Conservation (phyloP, 1,284 basidiomycete genomes). For the Microbotryum lychnidis-dioicae region DNA sequence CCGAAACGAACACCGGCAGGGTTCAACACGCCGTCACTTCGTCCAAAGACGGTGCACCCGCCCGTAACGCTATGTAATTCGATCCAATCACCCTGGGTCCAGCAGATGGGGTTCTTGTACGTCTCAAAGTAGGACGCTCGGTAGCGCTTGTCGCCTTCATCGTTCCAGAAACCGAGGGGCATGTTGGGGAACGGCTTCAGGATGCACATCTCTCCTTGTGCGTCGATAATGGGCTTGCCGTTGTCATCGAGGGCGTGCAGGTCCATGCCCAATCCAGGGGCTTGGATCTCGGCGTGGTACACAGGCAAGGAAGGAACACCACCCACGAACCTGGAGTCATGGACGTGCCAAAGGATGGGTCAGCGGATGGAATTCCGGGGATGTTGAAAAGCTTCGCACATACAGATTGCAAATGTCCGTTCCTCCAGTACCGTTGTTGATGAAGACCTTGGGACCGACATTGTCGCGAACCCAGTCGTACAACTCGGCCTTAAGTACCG, state of each 20-base stretch:
- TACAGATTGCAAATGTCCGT: conserved; percentile 10
- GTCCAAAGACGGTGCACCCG: conserved; percentile 46
- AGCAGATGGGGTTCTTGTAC: conserved; percentile 22
- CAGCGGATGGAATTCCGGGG: not conserved
- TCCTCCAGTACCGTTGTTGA: conserved; percentile 70
- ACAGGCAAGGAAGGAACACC: conserved; percentile 54
- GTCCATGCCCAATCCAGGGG: conserved; percentile 63
- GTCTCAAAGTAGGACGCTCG: conserved; percentile 69
- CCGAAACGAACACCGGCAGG: conserved; percentile 78
- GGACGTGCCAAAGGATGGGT: too few relatives aligned
- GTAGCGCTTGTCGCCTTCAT: conserved; percentile 53
- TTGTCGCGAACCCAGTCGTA: conserved; percentile 71
- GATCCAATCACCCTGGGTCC: conserved; percentile 22
- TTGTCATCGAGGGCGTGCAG: conserved; percentile 50
- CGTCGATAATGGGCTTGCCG: conserved; percentile 37
- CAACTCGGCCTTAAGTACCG: conserved; percentile 62
- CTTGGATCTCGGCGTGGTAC: conserved; percentile 75
- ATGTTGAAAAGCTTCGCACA: too few relatives aligned
- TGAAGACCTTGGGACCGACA: conserved; percentile 57
- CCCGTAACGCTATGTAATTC: conserved; percentile 19
- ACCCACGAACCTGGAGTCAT: conserved; percentile 21
- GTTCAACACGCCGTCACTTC: conserved; percentile 65
- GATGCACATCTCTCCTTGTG: conserved; percentile 56
- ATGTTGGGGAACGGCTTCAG: conserved; percentile 73
- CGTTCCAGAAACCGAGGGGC: conserved; percentile 52